A percentile compares a stretch with the other conserved stretches of the same genome.
Conservation (phyloP, 2,329 filamentous ascomycete genomes). For the Kalmusia sp. region DNA sequence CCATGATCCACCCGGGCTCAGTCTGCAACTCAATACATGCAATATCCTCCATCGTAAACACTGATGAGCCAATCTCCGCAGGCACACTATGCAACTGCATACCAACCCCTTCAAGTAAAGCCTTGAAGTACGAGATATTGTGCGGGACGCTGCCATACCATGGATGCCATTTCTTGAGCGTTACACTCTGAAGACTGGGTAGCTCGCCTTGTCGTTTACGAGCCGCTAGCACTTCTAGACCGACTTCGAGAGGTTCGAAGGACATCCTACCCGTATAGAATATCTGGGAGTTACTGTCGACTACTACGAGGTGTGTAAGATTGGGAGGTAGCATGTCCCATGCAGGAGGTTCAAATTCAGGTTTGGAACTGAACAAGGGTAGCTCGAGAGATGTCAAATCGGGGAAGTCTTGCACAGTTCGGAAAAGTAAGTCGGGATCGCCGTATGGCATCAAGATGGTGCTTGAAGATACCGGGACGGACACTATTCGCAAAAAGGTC, state of each 20-base stretch:
- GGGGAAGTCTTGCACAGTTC: background rate
- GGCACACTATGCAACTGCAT: background rate
- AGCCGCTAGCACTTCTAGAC: background rate
- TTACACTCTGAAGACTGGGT: background rate
- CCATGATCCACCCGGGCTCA: background rate
- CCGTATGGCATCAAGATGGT: background rate
- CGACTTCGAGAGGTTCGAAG: background rate
- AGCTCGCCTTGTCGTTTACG: background rate
- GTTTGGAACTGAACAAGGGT: background rate
- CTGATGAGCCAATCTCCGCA: background rate
- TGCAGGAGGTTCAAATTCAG: background rate
- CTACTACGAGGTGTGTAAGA: background rate
- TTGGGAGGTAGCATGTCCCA: background rate
- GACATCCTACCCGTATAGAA: background rate
- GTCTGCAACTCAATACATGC: background rate
- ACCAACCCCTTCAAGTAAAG: background rate
- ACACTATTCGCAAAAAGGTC: background rate
- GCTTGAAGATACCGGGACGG: background rate
- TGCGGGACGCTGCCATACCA: constrained; percentile 2
- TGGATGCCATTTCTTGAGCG: constrained; percentile 2
- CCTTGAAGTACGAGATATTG: background rate
- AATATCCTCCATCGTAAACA: background rate
- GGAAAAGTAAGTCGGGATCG: background rate
- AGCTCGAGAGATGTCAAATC: background rate
- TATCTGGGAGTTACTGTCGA: background rate